phyloP scores from a whole-genome alignment of 2,329 filamentous ascomycete species.

The Eurotiales sp. region DNA sequence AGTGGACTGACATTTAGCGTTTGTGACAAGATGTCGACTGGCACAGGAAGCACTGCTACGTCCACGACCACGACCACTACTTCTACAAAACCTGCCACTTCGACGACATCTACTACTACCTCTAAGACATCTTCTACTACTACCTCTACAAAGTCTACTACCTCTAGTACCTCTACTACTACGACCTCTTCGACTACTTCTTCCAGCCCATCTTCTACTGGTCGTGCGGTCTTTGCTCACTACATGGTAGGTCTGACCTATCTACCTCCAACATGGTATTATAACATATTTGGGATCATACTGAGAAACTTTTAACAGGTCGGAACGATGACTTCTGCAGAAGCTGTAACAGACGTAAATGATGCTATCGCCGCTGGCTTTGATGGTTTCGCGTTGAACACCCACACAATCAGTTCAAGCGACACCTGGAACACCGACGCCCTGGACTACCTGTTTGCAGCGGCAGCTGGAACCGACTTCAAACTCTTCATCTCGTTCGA shows the following conservation, averaged over 20 bases:
- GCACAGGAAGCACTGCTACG: conserved; percentile 4
- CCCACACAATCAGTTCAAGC: conserved; percentile 8
- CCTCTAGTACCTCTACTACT: background rate
- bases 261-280: background rate
- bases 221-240: conserved; percentile 6
- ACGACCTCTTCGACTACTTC: background rate
- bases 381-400: conserved; percentile 9
- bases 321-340: conserved; percentile 3
- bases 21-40: background rate
- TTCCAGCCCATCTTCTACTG: background rate
- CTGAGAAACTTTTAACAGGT: background rate
- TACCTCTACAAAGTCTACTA: conserved; percentile 1
- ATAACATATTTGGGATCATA: no score
- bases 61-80: background rate
- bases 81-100: no score
- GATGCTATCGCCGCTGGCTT: conserved; percentile 7
- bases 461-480: conserved; percentile 1
- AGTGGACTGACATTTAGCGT: background rate
- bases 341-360: conserved; percentile 7
- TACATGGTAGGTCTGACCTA: conserved; percentile 4
- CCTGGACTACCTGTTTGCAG: conserved; percentile 1
- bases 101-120: background rate
- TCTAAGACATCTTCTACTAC: background rate
- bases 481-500: conserved; percentile 11
- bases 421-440: conserved; percentile 10